A percentile compares a stretch with the other conserved stretches of the same genome.
phyloP scores from a whole-genome alignment of 352 stramenopile species.

The Peronospora belbahrii region DNA sequence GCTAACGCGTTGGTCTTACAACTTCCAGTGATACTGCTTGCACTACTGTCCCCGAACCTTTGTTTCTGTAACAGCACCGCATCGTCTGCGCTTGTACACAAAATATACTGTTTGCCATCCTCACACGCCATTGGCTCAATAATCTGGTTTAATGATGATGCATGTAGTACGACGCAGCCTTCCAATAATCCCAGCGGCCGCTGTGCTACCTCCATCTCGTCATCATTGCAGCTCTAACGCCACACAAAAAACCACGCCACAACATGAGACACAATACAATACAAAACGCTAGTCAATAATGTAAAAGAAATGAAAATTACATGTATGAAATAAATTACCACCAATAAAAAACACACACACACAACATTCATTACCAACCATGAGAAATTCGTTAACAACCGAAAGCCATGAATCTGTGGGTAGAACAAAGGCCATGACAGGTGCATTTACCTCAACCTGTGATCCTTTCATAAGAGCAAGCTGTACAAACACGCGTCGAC shows the following conservation, averaged over 20 bases:
- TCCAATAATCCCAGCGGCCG: slow-evolving; percentile 48
- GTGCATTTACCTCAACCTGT: slow-evolving; percentile 16
- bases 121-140: slow-evolving; percentile 33
- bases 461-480: slow-evolving; percentile 25
- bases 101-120: slow-evolving; percentile 70
- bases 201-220: slow-evolving; percentile 61
- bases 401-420: slow-evolving; percentile 49
- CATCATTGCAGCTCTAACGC: slow-evolving; percentile 58
- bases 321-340: too few relatives aligned
- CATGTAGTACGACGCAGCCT: slow-evolving; percentile 48
- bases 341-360: not conserved
- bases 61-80: slow-evolving; percentile 43
- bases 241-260: not conserved
- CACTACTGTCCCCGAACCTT: slow-evolving; percentile 26
- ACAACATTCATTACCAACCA: slow-evolving; percentile 29
- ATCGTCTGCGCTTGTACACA: slow-evolving; percentile 38
- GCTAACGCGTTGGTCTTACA: slow-evolving; percentile 8
- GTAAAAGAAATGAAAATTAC: too few relatives aligned
- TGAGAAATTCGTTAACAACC: slow-evolving; percentile 77
- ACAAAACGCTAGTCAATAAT: too few relatives aligned
- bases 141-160: slow-evolving; percentile 36
- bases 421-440: slow-evolving; percentile 59
- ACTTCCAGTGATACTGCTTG: slow-evolving; percentile 11
- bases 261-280: slow-evolving; percentile 1
- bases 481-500: slow-evolving; percentile 67